Evolutionary conservation across 2,329 filamentous ascomycete species (phyloP).

Genomic region (Ilyonectria destructans): DNA sequence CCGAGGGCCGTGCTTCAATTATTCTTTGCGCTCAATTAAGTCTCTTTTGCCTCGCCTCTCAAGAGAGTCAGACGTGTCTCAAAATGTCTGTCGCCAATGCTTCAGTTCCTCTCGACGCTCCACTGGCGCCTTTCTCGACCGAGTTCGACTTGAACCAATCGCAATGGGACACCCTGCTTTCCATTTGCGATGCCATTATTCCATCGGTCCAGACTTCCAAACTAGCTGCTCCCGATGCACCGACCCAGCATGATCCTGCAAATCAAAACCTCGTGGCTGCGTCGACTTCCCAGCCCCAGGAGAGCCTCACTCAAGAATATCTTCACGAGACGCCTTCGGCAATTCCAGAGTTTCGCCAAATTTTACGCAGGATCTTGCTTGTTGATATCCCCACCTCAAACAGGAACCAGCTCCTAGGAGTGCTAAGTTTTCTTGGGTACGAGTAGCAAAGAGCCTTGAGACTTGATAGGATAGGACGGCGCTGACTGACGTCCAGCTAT

Average conservation of each 20-base stretch:
- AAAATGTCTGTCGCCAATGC: slow-evolving; percentile 6
- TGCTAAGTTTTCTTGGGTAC: slow-evolving; percentile 16
- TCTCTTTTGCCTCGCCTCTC: no score
- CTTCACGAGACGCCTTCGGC: slow-evolving; percentile 10
- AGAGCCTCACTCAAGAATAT: background rate
- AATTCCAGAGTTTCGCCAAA: slow-evolving; percentile 10
- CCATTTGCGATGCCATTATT: slow-evolving; percentile 26
- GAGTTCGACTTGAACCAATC: background rate
- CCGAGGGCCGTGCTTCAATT: background rate
- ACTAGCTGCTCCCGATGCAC: background rate
- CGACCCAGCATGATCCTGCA: no score
- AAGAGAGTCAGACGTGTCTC: no score
- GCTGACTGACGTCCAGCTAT: slow-evolving; percentile 2
- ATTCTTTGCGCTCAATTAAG: no score
- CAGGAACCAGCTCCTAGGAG: slow-evolving; percentile 8
- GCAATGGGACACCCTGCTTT: slow-evolving; percentile 17
- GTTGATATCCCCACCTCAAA: background rate
- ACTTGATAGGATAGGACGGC: no score
- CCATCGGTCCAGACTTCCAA: background rate
- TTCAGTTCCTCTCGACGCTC: slow-evolving; percentile 10
- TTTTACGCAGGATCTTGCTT: slow-evolving; percentile 3
- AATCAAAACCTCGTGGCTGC: no score
- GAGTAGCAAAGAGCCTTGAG: no score
- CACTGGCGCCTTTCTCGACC: background rate
- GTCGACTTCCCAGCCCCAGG: no score